These are phyloP conservation scores for Penicillium rolfsii DNA, from an alignment of 2,329 filamentous ascomycete species.

Conservation along the genomic window DNA sequence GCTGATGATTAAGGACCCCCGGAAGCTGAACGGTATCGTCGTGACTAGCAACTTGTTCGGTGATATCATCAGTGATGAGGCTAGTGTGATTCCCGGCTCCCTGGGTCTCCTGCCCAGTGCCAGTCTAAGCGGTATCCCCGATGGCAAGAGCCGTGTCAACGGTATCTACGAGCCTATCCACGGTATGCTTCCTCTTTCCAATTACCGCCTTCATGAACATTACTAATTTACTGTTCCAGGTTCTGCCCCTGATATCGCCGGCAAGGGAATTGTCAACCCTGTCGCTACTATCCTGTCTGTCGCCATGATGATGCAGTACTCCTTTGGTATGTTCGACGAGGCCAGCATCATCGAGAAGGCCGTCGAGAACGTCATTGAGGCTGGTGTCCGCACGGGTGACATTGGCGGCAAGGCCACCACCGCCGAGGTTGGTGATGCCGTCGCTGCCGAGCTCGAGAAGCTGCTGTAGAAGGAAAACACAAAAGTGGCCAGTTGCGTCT, in stretches of 20 bases:
- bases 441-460: slow-evolving; percentile 73
- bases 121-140: slow-evolving; percentile 81
- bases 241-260: slow-evolving; percentile 90
- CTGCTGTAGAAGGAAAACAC: slow-evolving; percentile 54
- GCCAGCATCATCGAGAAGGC: slow-evolving; percentile 50
- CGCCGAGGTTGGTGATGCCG: slow-evolving; percentile 77
- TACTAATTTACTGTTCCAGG: slow-evolving; percentile 51
- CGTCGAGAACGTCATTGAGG: slow-evolving; percentile 68
- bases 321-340: slow-evolving; percentile 75
- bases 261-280: slow-evolving; percentile 88
- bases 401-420: slow-evolving; percentile 79
- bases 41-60: slow-evolving; percentile 94
- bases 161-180: slow-evolving; percentile 99
- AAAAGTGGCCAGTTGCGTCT: slow-evolving; percentile 4
- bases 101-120: slow-evolving; percentile 87
- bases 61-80: slow-evolving; percentile 95
- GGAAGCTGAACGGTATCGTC: slow-evolving; percentile 83
- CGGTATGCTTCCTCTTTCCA: slow-evolving; percentile 56
- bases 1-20: slow-evolving; percentile 94
- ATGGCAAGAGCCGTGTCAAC: slow-evolving; percentile 81
- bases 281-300: slow-evolving; percentile 89
- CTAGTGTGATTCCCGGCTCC: slow-evolving; percentile 88
- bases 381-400: slow-evolving; percentile 77
- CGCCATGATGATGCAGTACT: slow-evolving; percentile 96
- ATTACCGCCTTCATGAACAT: background rate